These are phyloP conservation scores for Colletotrichum kahawae DNA, from an alignment of 2,329 filamentous ascomycete genomes.

Conservation along the genomic window DNA sequence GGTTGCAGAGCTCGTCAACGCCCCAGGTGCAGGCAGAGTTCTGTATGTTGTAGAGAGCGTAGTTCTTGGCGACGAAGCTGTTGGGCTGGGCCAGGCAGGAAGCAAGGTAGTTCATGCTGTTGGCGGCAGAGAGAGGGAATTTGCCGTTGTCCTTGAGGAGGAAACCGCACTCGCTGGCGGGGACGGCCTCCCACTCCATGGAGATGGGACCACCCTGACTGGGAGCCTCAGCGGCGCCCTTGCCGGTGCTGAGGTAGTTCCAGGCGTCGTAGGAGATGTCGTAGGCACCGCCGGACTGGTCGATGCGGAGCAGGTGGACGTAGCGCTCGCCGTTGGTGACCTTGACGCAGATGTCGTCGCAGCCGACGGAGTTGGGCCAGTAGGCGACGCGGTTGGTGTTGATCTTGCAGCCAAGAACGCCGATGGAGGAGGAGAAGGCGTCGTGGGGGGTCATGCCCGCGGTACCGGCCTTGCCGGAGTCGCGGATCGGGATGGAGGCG, in stretches of 20 bases:
- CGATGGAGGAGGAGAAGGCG: constrained; percentile 60
- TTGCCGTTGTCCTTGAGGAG: constrained; percentile 52
- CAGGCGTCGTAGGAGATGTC: constrained; percentile 68
- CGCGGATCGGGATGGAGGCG: constrained; percentile 27
- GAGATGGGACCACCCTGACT: constrained; percentile 52
- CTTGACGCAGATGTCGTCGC: constrained; percentile 62
- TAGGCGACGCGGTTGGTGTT: constrained; percentile 66
- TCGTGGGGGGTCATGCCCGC: constrained; percentile 58
- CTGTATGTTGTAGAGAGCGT: constrained; percentile 58
- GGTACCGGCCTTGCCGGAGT: constrained; percentile 28
- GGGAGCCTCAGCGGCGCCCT: constrained; percentile 50
- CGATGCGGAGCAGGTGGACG: constrained; percentile 63
- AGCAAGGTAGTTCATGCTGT: constrained; percentile 60
- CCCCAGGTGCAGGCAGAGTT: constrained; percentile 56
- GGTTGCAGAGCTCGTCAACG: constrained; percentile 54
- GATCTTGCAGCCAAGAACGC: constrained; percentile 65
- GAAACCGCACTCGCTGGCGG: constrained; percentile 51
- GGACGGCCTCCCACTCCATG: constrained; percentile 56
- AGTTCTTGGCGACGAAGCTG: constrained; percentile 59
- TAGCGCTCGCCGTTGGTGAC: constrained; percentile 52
- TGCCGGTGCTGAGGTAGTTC: constrained; percentile 61
- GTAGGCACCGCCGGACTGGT: constrained; percentile 59
- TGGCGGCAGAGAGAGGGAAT: constrained; percentile 59
- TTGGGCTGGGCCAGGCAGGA: constrained; percentile 48
- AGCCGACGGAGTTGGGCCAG: constrained; percentile 59